These are phyloP conservation scores for Solanum sejunctum DNA, from an alignment of 257 asterid species.

Conservation along the genomic window DNA sequence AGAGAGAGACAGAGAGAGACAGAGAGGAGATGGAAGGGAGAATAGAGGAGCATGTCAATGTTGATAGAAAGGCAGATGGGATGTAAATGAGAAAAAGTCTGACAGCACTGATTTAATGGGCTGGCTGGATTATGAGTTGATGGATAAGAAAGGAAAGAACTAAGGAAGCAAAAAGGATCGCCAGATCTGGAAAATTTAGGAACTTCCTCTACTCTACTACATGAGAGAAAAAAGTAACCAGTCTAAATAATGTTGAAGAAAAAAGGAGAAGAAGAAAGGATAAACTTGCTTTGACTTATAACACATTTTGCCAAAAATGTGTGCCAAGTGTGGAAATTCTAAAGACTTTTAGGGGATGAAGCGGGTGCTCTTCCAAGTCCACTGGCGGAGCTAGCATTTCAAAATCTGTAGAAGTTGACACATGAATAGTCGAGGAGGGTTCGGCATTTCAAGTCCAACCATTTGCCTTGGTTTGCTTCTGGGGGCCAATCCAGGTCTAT, in stretches of 20 bases:
- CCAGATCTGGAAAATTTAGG: background rate
- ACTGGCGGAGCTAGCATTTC: too few species aligned
- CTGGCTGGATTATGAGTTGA: background rate
- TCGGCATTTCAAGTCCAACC: too few species aligned
- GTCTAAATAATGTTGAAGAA: background rate
- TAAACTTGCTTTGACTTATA: background rate
- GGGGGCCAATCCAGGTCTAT: too few species aligned
- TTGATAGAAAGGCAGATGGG: background rate
- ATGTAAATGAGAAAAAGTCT: background rate
- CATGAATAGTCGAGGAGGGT: too few species aligned
- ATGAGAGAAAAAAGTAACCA: background rate
- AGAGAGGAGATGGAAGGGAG: too few species aligned
- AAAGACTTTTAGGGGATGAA: too few species aligned
- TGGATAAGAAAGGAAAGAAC: background rate
- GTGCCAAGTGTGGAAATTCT: too few species aligned
- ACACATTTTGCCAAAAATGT: too few species aligned
- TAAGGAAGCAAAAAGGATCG: background rate
- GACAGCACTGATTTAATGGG: background rate
- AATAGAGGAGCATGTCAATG: background rate
- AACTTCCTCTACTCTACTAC: background rate
- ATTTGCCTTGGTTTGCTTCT: too few species aligned
- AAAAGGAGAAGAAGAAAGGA: background rate
- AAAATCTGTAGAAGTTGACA: too few species aligned
- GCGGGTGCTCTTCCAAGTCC: too few species aligned
- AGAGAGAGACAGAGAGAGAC: background rate